Conservation (phyloP, 2,329 filamentous ascomycete species). For the Ophiostoma tasmaniense region DNA sequence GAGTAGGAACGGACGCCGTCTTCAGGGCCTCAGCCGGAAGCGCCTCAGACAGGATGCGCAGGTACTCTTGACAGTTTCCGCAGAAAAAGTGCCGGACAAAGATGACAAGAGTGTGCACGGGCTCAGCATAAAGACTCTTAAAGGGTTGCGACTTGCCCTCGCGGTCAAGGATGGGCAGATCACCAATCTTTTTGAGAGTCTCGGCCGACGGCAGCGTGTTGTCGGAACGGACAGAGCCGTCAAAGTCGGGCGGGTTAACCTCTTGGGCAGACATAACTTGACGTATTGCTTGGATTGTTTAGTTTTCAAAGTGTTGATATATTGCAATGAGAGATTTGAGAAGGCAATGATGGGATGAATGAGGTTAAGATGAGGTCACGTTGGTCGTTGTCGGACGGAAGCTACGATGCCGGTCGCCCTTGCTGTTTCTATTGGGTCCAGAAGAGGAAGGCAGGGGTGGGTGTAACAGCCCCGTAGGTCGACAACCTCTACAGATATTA, state of each 20-base stretch:
- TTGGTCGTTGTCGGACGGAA: background rate
- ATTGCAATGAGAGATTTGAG: background rate
- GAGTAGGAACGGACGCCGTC: conserved; percentile 46
- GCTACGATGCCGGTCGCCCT: background rate
- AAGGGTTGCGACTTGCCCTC: conserved; percentile 53
- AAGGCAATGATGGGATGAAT: background rate
- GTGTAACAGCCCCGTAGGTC: background rate
- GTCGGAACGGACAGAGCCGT: conserved; percentile 46
- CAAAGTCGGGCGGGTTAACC: conserved; percentile 39
- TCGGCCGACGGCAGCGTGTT: conserved; percentile 45
- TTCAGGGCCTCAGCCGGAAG: conserved; percentile 46
- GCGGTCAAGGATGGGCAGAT: conserved; percentile 52
- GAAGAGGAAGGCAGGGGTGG: background rate
- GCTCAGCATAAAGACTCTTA: conserved; percentile 50
- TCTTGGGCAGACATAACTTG: conserved; percentile 10
- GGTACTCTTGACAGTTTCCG: conserved; percentile 69
- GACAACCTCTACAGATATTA: background rate
- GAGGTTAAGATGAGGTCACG: background rate
- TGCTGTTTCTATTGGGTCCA: background rate
- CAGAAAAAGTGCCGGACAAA: conserved; percentile 78
- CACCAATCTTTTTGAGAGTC: conserved; percentile 43
- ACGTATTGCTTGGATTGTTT: background rate
- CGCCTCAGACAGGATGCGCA: conserved; percentile 51
- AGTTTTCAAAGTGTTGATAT: background rate
- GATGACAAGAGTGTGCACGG: conserved; percentile 55